Evolutionary conservation across 352 stramenopile genomes (phyloP), one percentile per base, ranked within the genome.

Genomic region (Pythium apleroticum): DNA sequence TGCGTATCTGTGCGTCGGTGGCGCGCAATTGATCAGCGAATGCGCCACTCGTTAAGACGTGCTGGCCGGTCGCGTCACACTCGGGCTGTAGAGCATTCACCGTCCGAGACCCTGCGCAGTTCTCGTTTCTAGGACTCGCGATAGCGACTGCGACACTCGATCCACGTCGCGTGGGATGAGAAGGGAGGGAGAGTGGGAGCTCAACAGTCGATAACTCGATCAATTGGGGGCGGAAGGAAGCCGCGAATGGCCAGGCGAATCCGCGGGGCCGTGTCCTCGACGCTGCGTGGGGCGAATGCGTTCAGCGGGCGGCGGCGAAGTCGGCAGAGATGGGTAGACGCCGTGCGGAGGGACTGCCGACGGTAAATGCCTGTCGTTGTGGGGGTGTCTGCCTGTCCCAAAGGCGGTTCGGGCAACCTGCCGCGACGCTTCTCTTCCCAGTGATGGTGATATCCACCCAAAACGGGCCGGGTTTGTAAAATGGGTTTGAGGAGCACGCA

Each of bases 361-460:
- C 7, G 43, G 15, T 24, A 31, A 17, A 30, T 53, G 46, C 46
- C 19, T 53, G 20, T 31, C 1, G 12, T 12, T 60, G 10, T 22
- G 3, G 14, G 30, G 24, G 10, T 49, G 31, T 4, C 22, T 60
- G 54, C 37, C 54, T 66, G 60, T 66, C 60, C 49, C 60, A 52
- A 58, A 58, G 48, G 39, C 45, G 59, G 37, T 60, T 63, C 54
- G 49, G 39, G 63, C 63, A 69, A 69, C 62, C 41, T 53, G 58
- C 62, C 24, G 54, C 62, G 57, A 62, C 66, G 45, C 56, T 73
- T 73, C 66, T 73, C 61, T 46, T 52, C 53, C 57, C 56, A 17
- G 37, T 55, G 48, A 50, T 69, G 37, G 12, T 45, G 39, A 48
- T 48, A 48, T 41, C 33, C 33, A 41, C 33, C 0, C 11, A 17